A percentile compares a stretch with the other conserved stretches of the same genome.
These are phyloP conservation scores for Bacidia rubella DNA, from an alignment of 495 filamentous ascomycete genomes.

Conservation along the genomic window DNA sequence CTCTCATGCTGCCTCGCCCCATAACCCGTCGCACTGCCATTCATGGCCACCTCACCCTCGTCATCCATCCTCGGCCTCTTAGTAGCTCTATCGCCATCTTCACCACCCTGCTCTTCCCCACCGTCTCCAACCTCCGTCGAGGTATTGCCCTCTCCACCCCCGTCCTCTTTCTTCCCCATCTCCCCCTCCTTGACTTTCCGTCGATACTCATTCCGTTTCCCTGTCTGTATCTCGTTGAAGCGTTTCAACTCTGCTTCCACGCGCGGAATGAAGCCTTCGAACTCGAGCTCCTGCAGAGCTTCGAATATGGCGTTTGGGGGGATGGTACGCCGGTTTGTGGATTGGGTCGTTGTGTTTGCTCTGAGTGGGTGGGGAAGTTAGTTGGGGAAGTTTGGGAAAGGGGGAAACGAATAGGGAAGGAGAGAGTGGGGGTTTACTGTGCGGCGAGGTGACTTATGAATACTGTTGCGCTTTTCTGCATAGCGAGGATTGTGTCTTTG, in stretches of 20 bases:
- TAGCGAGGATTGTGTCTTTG: slow-evolving; percentile 79
- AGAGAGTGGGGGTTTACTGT: slow-evolving; percentile 43
- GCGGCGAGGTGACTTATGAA: slow-evolving; percentile 84
- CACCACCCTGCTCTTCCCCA: slow-evolving; percentile 40
- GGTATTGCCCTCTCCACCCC: slow-evolving; percentile 35
- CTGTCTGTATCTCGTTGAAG: slow-evolving; percentile 48
- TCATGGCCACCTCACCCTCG: slow-evolving; percentile 27
- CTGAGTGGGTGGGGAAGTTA: slow-evolving; percentile 27
- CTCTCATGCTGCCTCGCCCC: neutral
- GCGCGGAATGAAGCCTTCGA: slow-evolving; percentile 55
- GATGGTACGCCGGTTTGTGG: slow-evolving; percentile 69
- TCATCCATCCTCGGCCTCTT: slow-evolving; percentile 17
- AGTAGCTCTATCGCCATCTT: slow-evolving; percentile 50
- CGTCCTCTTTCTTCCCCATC: slow-evolving; percentile 25
- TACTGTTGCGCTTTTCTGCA: slow-evolving; percentile 86
- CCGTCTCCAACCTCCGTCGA: slow-evolving; percentile 31
- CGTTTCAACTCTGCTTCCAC: slow-evolving; percentile 45
- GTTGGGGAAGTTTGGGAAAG: neutral
- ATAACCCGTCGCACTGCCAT: slow-evolving; percentile 17
- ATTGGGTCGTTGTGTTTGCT: slow-evolving; percentile 58
- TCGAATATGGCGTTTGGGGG: slow-evolving; percentile 70
- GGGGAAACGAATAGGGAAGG: neutral
- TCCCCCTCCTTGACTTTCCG: slow-evolving; percentile 40
- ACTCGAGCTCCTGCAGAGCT: slow-evolving; percentile 72
- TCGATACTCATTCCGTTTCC: slow-evolving; percentile 46